Conservation (phyloP, 345 rosid genomes). For the Conringia planisiliqua region DNA sequence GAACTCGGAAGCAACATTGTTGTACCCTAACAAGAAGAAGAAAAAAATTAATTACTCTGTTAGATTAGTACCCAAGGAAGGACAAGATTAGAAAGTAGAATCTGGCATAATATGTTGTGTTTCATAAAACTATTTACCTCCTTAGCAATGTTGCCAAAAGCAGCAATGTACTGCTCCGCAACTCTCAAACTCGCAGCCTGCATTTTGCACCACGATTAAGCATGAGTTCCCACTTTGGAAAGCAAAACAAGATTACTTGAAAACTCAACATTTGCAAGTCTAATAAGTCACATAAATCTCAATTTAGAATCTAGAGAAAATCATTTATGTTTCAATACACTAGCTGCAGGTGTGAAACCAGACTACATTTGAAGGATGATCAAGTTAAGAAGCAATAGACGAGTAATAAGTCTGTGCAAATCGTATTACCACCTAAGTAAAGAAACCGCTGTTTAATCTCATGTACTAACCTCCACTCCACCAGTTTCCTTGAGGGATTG, state of each 20-base stretch:
- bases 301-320: not conserved
- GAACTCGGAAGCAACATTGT: constrained; percentile 86
- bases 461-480: constrained; percentile 69
- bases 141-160: constrained; percentile 88
- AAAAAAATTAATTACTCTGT: too few relatives aligned
- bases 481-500: constrained; percentile 68
- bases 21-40: constrained; percentile 59
- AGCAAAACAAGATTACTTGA: not conserved
- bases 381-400: not conserved
- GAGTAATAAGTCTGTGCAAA: not conserved
- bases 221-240: not conserved
- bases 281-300: not conserved
- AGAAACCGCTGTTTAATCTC: not conserved
- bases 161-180: constrained; percentile 79
- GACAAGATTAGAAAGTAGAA: not conserved
- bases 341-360: not conserved
- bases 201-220: constrained; percentile 18
- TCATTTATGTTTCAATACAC: not conserved
- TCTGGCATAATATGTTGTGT: not conserved
- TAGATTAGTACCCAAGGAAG: not conserved
- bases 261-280: not conserved
- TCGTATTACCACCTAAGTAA: not conserved
- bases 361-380: not conserved
- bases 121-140: constrained; percentile 45
- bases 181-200: constrained; percentile 86